Conservation (phyloP, 306 rosid genomes). For the Elaeagnus macrophylla region DNA sequence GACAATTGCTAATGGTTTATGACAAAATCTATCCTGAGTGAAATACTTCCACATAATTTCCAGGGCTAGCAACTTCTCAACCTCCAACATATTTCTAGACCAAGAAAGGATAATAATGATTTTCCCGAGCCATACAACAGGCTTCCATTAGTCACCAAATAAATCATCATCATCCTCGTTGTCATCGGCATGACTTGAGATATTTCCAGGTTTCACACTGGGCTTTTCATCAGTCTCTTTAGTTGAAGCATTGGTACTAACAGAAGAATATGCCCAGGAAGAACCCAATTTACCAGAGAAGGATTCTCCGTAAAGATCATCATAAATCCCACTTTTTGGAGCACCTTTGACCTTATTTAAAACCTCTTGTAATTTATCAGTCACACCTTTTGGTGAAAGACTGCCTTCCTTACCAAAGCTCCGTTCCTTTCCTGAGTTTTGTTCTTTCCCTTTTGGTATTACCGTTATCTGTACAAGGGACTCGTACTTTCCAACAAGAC, state of each 20-base stretch:
- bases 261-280: constrained; percentile 81
- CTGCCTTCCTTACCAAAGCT: constrained; percentile 30
- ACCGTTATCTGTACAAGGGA: constrained; percentile 83
- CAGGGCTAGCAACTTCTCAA: too few relatives aligned
- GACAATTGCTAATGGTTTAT: too few relatives aligned
- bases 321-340: constrained; percentile 62
- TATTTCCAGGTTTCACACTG: constrained; percentile 35
- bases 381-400: constrained; percentile 71
- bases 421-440: constrained; percentile 17
- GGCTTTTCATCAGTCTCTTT: constrained; percentile 33
- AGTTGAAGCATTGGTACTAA: constrained; percentile 26
- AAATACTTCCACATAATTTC: too few relatives aligned
- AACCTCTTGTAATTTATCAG: constrained; percentile 85
- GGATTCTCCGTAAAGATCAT: constrained; percentile 92
- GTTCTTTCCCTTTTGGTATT: constrained; percentile 89
- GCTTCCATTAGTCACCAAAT: constrained; percentile 40
- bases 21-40: too few relatives aligned
- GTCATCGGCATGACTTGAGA: constrained; percentile 34
- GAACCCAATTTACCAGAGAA: constrained; percentile 71
- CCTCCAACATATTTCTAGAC: too few relatives aligned
- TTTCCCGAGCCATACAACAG: constrained; percentile 21
- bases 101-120: constrained; percentile 12
- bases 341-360: constrained; percentile 68
- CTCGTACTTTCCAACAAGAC: constrained; percentile 92
- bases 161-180: constrained; percentile 57